phyloP scores from a whole-genome alignment of 345 rosid species.

The Capsella bursapastoris region DNA sequence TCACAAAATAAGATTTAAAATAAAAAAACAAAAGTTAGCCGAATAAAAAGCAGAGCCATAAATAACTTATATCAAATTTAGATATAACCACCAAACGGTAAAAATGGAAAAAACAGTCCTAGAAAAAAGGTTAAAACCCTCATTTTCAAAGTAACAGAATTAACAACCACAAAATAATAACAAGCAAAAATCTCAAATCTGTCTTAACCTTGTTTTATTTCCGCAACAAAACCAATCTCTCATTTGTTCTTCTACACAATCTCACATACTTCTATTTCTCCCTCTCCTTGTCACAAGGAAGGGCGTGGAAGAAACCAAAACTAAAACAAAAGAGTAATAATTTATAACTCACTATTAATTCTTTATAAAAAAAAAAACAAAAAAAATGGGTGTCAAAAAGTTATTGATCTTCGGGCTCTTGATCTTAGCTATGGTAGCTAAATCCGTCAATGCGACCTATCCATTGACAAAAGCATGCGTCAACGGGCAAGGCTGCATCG shows the following conservation, averaged over 20 bases:
- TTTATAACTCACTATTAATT: neutral
- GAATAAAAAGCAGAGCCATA: constrained; percentile 34
- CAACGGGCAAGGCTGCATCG: constrained; percentile 44
- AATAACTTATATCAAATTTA: constrained; percentile 24
- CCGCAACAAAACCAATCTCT: constrained; percentile 32
- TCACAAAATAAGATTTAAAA: no score
- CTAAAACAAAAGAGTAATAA: constrained; percentile 3
- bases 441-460: constrained; percentile 36
- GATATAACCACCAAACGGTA: constrained; percentile 25
- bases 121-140: constrained; percentile 36
- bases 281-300: constrained; percentile 48
- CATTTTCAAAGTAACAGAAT: constrained; percentile 31
- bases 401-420: constrained; percentile 43
- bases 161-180: constrained; percentile 40
- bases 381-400: constrained; percentile 47
- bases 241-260: constrained; percentile 42
- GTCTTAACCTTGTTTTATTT: constrained; percentile 39
- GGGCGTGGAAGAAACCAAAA: constrained; percentile 46
- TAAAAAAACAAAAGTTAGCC: constrained; percentile 2
- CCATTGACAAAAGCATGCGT: constrained; percentile 42
- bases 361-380: neutral
- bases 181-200: constrained; percentile 12
- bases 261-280: constrained; percentile 36
- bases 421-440: constrained; percentile 38
- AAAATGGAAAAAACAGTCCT: constrained; percentile 30